A percentile compares a stretch with the other conserved stretches of the same genome.
phyloP scores from a whole-genome alignment of 441 rosid species.

The Lepidium campestre region DNA sequence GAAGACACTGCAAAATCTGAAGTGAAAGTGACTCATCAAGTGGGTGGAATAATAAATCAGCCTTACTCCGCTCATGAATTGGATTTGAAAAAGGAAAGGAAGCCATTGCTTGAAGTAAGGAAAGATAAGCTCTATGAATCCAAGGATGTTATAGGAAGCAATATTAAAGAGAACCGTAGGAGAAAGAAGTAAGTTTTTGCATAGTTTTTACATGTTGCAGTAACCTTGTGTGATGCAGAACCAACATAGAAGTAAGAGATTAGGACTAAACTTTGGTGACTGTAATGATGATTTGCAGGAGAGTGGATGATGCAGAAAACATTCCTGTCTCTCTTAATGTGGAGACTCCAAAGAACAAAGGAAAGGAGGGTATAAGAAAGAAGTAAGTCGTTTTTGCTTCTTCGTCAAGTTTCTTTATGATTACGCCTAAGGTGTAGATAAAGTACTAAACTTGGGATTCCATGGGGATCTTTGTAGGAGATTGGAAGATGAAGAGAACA shows the following conservation, averaged over 20 bases:
- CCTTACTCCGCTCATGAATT: slow-evolving; percentile 29
- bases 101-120: slow-evolving; percentile 46
- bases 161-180: slow-evolving; percentile 44
- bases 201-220: background rate
- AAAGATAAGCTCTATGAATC: slow-evolving; percentile 31
- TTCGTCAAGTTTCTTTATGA: background rate
- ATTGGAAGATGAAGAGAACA: slow-evolving; percentile 34
- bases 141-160: slow-evolving; percentile 25
- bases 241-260: background rate
- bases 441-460: background rate
- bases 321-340: slow-evolving; percentile 14
- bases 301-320: slow-evolving; percentile 36
- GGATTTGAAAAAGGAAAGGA: slow-evolving; percentile 43
- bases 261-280: background rate
- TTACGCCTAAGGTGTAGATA: too few species aligned
- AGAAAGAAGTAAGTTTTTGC: slow-evolving; percentile 37
- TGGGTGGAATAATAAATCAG: slow-evolving; percentile 26
- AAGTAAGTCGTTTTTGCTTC: slow-evolving; percentile 30
- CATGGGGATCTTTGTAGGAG: slow-evolving; percentile 18
- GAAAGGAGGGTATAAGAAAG: slow-evolving; percentile 39
- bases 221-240: background rate
- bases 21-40: slow-evolving; percentile 30
- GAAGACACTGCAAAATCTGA: slow-evolving; percentile 34
- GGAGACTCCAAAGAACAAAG: slow-evolving; percentile 13
- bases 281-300: slow-evolving; percentile 18